Base-by-base conservation (phyloP, 2,329 filamentous ascomycete genomes). In the Bipolaris victoriae region DNA sequence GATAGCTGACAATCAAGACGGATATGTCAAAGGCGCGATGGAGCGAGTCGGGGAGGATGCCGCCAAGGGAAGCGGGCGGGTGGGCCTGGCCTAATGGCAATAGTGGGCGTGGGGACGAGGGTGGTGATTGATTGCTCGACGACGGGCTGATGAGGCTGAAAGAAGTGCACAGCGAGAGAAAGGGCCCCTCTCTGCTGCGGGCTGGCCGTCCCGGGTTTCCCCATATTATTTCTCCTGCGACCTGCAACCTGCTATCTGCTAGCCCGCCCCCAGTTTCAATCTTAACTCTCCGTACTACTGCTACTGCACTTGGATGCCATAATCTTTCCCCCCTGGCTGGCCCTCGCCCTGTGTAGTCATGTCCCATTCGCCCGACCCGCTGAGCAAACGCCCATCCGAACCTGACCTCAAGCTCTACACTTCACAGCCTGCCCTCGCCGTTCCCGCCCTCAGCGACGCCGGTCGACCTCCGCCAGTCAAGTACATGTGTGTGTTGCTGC, bases 361-460 rank as follows among this genome's bases (percentile, higher is more conserved):
- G 60, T 55, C 58, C 55, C 66, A 65, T 45, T 46, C 64, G 36
- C 64, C 63, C 40, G 47, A 64, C 50, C 55, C 58, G 36, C 57
- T 61, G 15, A 47, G 52, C 13, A 68, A 67, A 50, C 65, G 22
- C 59, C 65, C 49, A 61, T 71, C 54, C 55, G 69, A 54, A 13
- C 33, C 55, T 13, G 43, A 71, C 60, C 65, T 65, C 47, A 68
- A 66, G 13, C 75, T 82, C 49, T 74, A 81, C 55, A 75, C 79
- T 58, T 80, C 80, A 43, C 79, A 81, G 68, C 81, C 82, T 59
- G 72, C 74, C 44, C 72, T 84, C 56, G 79, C 83, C 66, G 67
- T 84, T 41, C 78, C 74, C 31, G 61, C 77, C 24, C 65, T 72
- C n/a, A 68, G 69, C 52, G 70, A 74, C 37, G 73, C 76, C 44